phyloP scores from a whole-genome alignment of 108 stramenopile species.

The Skeletonema menzelii region DNA sequence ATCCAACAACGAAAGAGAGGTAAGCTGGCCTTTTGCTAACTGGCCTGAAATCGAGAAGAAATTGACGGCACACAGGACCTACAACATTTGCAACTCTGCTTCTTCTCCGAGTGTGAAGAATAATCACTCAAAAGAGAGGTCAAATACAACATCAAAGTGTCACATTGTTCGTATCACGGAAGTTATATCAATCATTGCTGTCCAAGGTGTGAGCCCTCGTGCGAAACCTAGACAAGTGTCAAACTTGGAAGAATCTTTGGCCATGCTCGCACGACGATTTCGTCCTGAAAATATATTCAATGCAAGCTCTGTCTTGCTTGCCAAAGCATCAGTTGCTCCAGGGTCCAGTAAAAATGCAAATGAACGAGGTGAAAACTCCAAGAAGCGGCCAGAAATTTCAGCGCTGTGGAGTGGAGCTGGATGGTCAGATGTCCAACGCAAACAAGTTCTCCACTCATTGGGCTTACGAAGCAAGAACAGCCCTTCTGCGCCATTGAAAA shows the following conservation, averaged over 20 bases:
- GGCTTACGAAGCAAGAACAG: constrained; percentile 28
- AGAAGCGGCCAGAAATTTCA: not conserved
- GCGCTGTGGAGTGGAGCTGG: constrained; percentile 35
- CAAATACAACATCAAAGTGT: not conserved
- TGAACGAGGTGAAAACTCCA: not conserved
- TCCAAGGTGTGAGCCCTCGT: constrained; percentile 6
- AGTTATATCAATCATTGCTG: constrained; percentile 13
- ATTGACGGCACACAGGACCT: not conserved
- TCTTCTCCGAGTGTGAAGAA: not conserved
- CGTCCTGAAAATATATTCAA: constrained; percentile 18
- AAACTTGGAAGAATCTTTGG: constrained; percentile 13
- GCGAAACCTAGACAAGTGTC: constrained; percentile 11
- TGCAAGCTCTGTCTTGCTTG: constrained; percentile 12
- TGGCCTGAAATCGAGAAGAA: constrained; percentile 12
- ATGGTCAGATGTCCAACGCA: constrained; percentile 27
- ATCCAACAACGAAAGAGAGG: not conserved
- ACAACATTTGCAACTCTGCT: not conserved
- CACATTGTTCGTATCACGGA: constrained; percentile 6
- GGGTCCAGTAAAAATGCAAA: not conserved
- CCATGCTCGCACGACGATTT: constrained; percentile 1
- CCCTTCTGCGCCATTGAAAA: constrained; percentile 38
- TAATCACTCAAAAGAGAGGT: not conserved
- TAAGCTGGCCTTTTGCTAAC: constrained; percentile 9
- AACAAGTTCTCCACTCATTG: constrained; percentile 24
- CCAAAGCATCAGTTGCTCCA: constrained; percentile 14